phyloP scores from a whole-genome alignment of 2,329 filamentous ascomycete genomes.

The Didymella segeticola region DNA sequence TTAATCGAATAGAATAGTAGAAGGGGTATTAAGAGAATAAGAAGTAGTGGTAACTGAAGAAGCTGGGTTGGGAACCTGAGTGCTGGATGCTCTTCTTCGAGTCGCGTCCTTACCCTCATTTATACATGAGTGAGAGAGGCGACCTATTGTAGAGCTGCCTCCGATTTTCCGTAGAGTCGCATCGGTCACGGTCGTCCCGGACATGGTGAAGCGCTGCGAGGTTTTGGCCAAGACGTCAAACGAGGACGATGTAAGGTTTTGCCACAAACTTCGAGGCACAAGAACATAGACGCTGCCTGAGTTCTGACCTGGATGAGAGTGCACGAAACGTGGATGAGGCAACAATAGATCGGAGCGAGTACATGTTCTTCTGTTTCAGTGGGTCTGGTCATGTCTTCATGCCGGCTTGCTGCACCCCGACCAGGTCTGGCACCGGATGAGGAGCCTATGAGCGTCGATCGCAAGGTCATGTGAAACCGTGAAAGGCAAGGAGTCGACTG shows the following conservation, averaged over 20 bases:
- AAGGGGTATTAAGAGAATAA: slow-evolving; percentile 34
- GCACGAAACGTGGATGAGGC: slow-evolving; percentile 36
- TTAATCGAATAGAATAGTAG: slow-evolving; percentile 32
- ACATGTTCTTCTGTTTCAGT: slow-evolving; percentile 27
- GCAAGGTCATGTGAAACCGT: slow-evolving; percentile 20
- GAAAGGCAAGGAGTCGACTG: slow-evolving; percentile 12
- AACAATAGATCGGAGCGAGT: slow-evolving; percentile 28
- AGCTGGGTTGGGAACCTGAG: slow-evolving; percentile 44
- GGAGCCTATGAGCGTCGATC: slow-evolving; percentile 13
- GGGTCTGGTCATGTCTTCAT: slow-evolving; percentile 16
- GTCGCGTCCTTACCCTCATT: slow-evolving; percentile 27
- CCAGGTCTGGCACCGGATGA: slow-evolving; percentile 6
- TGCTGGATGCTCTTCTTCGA: slow-evolving; percentile 39
- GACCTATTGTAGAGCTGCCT: not conserved
- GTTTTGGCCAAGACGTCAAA: slow-evolving; percentile 44
- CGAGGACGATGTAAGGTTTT: slow-evolving; percentile 25
- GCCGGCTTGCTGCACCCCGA: slow-evolving; percentile 8
- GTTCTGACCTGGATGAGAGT: slow-evolving; percentile 10
- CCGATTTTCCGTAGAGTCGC: slow-evolving; percentile 7
- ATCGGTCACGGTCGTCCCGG: slow-evolving; percentile 20
- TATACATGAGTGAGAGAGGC: slow-evolving; percentile 32
- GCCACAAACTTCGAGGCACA: slow-evolving; percentile 19
- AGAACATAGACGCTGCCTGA: slow-evolving; percentile 19
- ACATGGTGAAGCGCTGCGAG: slow-evolving; percentile 21
- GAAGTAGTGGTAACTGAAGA: slow-evolving; percentile 45